A percentile compares a stretch with the other conserved stretches of the same genome.
phyloP scores from a whole-genome alignment of 805 yeast species.

The Candida cerambycidarum region DNA sequence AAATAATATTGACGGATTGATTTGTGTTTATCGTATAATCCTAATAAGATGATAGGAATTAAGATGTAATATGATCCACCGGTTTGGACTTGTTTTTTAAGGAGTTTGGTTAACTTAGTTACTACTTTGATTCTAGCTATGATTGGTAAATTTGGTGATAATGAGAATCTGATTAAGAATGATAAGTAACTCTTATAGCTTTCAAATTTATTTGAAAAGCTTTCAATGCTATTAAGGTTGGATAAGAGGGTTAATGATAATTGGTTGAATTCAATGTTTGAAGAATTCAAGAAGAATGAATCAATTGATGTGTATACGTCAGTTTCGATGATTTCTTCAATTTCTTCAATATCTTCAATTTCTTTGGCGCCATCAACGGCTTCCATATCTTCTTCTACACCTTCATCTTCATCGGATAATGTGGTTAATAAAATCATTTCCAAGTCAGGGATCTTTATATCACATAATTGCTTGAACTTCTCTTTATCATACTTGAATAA shows the following conservation, averaged over 20 bases:
- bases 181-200: constrained; percentile 49
- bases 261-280: constrained; percentile 38
- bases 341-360: constrained; percentile 20
- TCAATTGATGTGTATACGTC: constrained; percentile 16
- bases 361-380: too few relatives aligned
- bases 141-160: constrained; percentile 59
- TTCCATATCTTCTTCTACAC: constrained; percentile 36
- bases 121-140: constrained; percentile 51
- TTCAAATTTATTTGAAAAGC: constrained; percentile 27
- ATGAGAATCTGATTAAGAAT: constrained; percentile 56
- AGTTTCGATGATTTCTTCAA: constrained; percentile 14
- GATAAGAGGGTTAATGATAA: constrained; percentile 5
- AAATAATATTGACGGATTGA: constrained; percentile 42
- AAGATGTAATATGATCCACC: constrained; percentile 46
- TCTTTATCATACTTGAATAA: constrained; percentile 19
- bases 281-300: constrained; percentile 23
- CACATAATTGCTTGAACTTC: constrained; percentile 18
- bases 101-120: constrained; percentile 33
- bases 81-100: constrained; percentile 31
- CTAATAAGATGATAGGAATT: constrained; percentile 57
- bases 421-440: constrained; percentile 68
- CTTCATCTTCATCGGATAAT: constrained; percentile 34
- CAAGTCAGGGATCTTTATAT: constrained; percentile 30
- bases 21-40: constrained; percentile 51
- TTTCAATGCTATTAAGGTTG: constrained; percentile 9